phyloP scores from a whole-genome alignment of 495 filamentous ascomycete species.

The Schizothecium vesticola region DNA sequence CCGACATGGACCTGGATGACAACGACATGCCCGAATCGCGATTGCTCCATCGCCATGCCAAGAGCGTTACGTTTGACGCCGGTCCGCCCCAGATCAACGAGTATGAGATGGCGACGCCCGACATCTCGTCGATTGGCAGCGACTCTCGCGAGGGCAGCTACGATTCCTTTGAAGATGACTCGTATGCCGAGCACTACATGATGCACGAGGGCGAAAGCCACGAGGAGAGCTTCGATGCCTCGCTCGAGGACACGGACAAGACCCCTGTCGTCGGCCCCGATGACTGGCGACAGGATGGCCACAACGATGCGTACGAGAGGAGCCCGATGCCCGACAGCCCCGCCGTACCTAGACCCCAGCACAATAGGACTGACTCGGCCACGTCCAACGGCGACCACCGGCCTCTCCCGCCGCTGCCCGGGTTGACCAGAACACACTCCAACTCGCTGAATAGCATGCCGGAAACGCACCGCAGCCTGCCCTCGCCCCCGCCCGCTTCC shows the following conservation, averaged over 20 bases:
- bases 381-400: constrained; percentile 68
- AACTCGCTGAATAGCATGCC: constrained; percentile 44
- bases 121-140: constrained; percentile 81
- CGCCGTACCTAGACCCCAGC: constrained; percentile 35
- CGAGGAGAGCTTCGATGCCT: constrained; percentile 91
- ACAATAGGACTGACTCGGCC: constrained; percentile 56
- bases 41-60: constrained; percentile 71
- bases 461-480: constrained; percentile 55
- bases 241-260: constrained; percentile 90
- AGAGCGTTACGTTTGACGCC: constrained; percentile 93
- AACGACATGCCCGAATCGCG: constrained; percentile 50
- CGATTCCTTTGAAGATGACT: constrained; percentile 70
- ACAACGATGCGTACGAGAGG: constrained; percentile 69
- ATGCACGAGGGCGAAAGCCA: constrained; percentile 59
- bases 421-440: constrained; percentile 31
- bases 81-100: constrained; percentile 92
- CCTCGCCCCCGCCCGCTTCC: constrained; percentile 60
- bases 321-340: constrained; percentile 53
- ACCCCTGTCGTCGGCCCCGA: constrained; percentile 95
- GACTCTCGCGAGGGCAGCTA: constrained; percentile 88
- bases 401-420: constrained; percentile 68
- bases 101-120: constrained; percentile 95
- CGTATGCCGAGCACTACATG: constrained; percentile 67
- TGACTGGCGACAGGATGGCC: constrained; percentile 77
- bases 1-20: constrained; percentile 56